phyloP scores from a whole-genome alignment of 768 basidiomycete species.

The Cyclocybe aegerita region DNA sequence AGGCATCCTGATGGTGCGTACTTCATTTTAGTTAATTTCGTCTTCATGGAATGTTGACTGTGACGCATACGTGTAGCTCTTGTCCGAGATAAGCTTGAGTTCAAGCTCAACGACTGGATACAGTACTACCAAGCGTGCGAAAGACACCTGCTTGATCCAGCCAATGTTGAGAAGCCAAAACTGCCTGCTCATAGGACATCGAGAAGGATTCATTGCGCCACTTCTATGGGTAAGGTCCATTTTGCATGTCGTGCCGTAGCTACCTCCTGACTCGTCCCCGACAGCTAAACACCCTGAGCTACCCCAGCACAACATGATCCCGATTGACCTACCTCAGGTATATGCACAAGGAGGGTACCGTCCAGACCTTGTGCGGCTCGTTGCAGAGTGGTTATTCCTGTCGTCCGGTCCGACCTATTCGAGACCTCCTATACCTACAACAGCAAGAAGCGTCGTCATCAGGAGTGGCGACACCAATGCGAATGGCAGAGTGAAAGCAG shows the following conservation, averaged over 20 bases:
- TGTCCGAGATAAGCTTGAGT: slow-evolving; percentile 18
- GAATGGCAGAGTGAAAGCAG: no score
- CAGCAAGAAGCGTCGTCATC: neutral
- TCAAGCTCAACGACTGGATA: slow-evolving; percentile 17
- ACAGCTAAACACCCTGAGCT: slow-evolving; percentile 14
- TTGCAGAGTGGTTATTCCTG: slow-evolving; percentile 20
- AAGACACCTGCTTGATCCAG: slow-evolving; percentile 7
- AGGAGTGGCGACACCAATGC: no score
- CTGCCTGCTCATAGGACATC: slow-evolving; percentile 9
- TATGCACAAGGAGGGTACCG: slow-evolving; percentile 2
- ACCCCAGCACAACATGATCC: slow-evolving; percentile 9
- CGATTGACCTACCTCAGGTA: slow-evolving; percentile 16
- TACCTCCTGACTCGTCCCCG: neutral
- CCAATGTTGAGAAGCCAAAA: slow-evolving; percentile 5
- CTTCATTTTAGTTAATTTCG: neutral
- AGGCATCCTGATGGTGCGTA: slow-evolving; percentile 14
- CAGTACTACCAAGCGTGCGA: slow-evolving; percentile 16
- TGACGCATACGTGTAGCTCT: slow-evolving; percentile 1
- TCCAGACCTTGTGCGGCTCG: slow-evolving; percentile 11
- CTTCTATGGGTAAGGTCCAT: slow-evolving; percentile 13
- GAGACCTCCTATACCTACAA: neutral
- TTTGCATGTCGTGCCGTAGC: neutral
- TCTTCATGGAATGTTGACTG: neutral
- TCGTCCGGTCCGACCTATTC: slow-evolving; percentile 1
- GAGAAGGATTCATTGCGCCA: slow-evolving; percentile 11